A percentile compares a stretch with the other conserved stretches of the same genome.
These are phyloP conservation scores for Knoxdaviesia proteae DNA, from an alignment of 2,329 filamentous ascomycete genomes.

Conservation along the genomic window DNA sequence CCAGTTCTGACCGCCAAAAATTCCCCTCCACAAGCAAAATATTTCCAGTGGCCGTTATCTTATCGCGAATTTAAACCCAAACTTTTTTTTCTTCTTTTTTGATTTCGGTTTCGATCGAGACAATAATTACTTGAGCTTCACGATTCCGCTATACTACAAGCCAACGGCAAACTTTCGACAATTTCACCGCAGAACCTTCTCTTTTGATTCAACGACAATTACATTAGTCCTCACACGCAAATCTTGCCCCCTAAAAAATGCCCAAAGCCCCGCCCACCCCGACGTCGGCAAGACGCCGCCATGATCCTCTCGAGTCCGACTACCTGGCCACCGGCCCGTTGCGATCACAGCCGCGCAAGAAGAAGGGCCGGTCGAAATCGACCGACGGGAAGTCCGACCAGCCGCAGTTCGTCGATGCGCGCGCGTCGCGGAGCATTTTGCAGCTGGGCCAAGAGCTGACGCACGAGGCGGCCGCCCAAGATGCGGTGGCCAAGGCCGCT, in stretches of 20 bases:
- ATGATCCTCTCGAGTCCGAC: conserved; percentile 84
- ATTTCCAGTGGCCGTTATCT: conserved; percentile 2
- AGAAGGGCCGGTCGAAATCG: conserved; percentile 39
- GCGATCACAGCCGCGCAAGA: conserved; percentile 55
- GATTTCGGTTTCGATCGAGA: not conserved
- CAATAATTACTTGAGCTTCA: too few relatives aligned
- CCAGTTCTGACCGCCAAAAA: conserved; percentile 4
- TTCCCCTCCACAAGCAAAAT: not conserved
- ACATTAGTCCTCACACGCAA: not conserved
- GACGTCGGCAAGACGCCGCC: conserved; percentile 42
- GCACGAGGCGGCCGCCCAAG: conserved; percentile 41
- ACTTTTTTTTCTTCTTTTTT: conserved; percentile 4
- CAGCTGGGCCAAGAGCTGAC: conserved; percentile 74
- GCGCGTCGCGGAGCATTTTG: conserved; percentile 72
- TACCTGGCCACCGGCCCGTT: conserved; percentile 49
- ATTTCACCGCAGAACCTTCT: not conserved
- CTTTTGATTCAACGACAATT: not conserved
- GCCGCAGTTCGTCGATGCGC: conserved; percentile 65
- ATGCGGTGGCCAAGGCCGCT: conserved; percentile 13
- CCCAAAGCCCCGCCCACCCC: conserved; percentile 51
- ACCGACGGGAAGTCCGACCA: conserved; percentile 35
- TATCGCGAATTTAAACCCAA: conserved; percentile 3
- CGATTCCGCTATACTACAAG: too few relatives aligned
- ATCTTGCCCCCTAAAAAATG: conserved; percentile 26
- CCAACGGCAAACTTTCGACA: too few relatives aligned